Percentiles rank a stretch among this genome's conserved stretches.
Conservation (phyloP, 495 filamentous ascomycete species). For the Terfezia claveryi region DNA sequence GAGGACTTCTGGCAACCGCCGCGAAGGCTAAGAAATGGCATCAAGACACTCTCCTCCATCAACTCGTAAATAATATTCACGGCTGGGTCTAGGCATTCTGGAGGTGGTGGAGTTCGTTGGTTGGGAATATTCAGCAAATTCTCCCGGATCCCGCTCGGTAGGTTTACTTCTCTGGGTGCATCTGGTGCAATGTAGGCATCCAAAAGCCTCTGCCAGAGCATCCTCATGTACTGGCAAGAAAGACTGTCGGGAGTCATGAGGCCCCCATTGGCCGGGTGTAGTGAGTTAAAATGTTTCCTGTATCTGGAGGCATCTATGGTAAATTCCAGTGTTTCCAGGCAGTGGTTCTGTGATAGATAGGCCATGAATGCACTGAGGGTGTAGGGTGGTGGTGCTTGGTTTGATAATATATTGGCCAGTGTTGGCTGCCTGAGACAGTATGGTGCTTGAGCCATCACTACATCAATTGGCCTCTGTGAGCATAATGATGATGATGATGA, state of each 20-base stretch:
- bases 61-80: slow-evolving; percentile 78
- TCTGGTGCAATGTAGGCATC: slow-evolving; percentile 60
- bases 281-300: slow-evolving; percentile 42
- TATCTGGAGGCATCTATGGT: slow-evolving; percentile 92
- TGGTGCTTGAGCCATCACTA: slow-evolving; percentile 25
- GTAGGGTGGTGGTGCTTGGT: slow-evolving; percentile 72
- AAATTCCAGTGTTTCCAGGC: slow-evolving; percentile 90
- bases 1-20: slow-evolving; percentile 24
- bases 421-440: slow-evolving; percentile 59
- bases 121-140: slow-evolving; percentile 46
- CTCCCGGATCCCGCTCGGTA: slow-evolving; percentile 69
- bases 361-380: slow-evolving; percentile 89
- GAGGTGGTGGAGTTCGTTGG: slow-evolving; percentile 43
- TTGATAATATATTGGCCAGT: slow-evolving; percentile 66
- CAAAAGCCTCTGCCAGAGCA: slow-evolving; percentile 45
- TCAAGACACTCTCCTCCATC: slow-evolving; percentile 88
- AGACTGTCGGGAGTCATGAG: slow-evolving; percentile 28
- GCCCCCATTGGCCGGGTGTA: slow-evolving; percentile 22
- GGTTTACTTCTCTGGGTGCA: slow-evolving; percentile 75
- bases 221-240: slow-evolving; percentile 46
- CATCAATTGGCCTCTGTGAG: too few species aligned
- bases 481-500: too few species aligned
- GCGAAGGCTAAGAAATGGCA: slow-evolving; percentile 37
- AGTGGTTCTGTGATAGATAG: slow-evolving; percentile 93
- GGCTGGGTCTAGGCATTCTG: slow-evolving; percentile 61